Conservation (phyloP, 352 stramenopile genomes). For the Phytophthora sp. region DNA sequence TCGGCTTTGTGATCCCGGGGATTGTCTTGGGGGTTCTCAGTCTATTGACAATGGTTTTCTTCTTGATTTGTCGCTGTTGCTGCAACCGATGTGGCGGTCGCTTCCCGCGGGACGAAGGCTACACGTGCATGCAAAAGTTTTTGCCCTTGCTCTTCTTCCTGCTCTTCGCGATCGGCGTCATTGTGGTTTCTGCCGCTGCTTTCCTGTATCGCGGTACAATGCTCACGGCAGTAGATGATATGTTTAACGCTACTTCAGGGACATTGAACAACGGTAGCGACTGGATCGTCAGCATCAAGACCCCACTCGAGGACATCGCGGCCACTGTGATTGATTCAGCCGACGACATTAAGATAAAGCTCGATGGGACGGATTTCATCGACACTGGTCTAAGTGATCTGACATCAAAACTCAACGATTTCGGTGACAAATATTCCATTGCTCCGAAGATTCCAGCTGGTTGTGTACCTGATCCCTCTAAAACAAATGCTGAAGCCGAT, state of each 20-base stretch:
- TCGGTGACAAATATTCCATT: conserved; percentile 18
- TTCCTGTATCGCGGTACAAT: conserved; percentile 67
- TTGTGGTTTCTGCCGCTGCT: conserved; percentile 51
- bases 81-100: conserved; percentile 76
- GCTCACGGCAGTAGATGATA: conserved; percentile 46
- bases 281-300: conserved; percentile 52
- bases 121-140: conserved; percentile 76
- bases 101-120: conserved; percentile 59
- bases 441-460: conserved; percentile 6
- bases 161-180: conserved; percentile 58
- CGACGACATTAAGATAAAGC: conserved; percentile 31
- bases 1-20: conserved; percentile 61
- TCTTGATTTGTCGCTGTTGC: conserved; percentile 77
- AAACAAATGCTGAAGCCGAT: conserved; percentile 2
- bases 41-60: conserved; percentile 74
- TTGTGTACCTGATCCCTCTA: conserved; percentile 12
- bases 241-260: conserved; percentile 45
- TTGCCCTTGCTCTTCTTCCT: conserved; percentile 69
- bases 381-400: conserved; percentile 42
- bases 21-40: conserved; percentile 64
- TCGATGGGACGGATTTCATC: conserved; percentile 56
- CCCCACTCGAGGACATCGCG: conserved; percentile 50
- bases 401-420: conserved; percentile 35
- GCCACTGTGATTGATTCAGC: conserved; percentile 48
- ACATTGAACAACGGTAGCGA: conserved; percentile 46